These are phyloP conservation scores for Penicillium taxi DNA, from an alignment of 495 filamentous ascomycete genomes.

Conservation along the genomic window DNA sequence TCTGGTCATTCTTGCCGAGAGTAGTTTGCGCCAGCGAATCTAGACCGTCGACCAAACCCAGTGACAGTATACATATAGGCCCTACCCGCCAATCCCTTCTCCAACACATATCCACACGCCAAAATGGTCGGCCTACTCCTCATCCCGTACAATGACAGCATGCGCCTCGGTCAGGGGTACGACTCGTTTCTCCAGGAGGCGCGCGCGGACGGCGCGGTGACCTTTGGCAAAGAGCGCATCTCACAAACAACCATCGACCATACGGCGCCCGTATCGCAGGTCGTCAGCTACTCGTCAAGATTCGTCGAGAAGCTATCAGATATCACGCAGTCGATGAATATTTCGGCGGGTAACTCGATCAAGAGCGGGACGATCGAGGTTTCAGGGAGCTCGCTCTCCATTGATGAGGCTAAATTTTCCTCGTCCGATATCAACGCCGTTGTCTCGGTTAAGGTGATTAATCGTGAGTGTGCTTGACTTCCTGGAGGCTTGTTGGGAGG, in stretches of 20 bases:
- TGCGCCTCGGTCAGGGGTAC: slow-evolving; percentile 4
- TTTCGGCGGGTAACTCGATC: neutral
- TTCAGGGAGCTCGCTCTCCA: neutral
- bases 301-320: slow-evolving; percentile 1
- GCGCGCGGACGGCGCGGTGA: slow-evolving; percentile 1
- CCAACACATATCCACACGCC: no score
- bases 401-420: neutral
- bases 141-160: slow-evolving; percentile 4
- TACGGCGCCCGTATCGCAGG: neutral
- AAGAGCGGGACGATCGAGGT: neutral
- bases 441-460: neutral
- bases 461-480: no score
- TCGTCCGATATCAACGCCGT: neutral
- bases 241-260: neutral
- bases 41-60: no score
- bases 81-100: no score
- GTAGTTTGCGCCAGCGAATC: no score
- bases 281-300: neutral
- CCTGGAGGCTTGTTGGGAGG: no score
- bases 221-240: no score
- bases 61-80: no score
- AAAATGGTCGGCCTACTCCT: no score
- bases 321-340: slow-evolving; percentile 1
- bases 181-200: slow-evolving; percentile 3
- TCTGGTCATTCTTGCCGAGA: no score